Base-by-base conservation (phyloP, 352 stramenopile genomes). In the Blastocystis sp. region DNA sequence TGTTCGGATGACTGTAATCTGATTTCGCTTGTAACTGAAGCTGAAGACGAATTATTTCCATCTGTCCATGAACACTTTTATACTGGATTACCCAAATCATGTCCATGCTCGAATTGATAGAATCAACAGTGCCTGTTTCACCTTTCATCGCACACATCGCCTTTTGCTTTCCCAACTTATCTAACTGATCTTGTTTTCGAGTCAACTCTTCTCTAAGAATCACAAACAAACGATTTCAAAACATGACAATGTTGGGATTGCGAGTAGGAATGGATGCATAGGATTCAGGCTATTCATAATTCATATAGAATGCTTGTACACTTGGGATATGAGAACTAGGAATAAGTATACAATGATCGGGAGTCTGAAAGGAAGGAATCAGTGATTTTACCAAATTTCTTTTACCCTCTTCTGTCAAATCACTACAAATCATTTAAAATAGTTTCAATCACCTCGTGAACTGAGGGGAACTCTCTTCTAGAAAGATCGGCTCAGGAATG, bases 301-400 rank as follows among this genome's bases (percentile, higher is more conserved):
- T 3, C 15, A 0, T 30, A 9, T 11, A 30, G 13, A 66, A 11
- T 33, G 22, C 24, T 13, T 51, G 7, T 42, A 69, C 73, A 7
- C 35, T 51, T 33, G 48, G 73, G 17, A 84, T 44, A 30, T 68
- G 73, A 1, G 73, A 64, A 19, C n/a, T 53, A 11, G 73, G 35
- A 54, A 84, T 30, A 19, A 84, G 4, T 9, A 69, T 42, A 56
- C 73, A 84, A 53, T 84, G 73, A 19, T 40, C 40, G 27, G 48
- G 73, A 37, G 73, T 84, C 9, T 53, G 22, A 27, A 35, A 66
- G n/a, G 53, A 68, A 30, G 73, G 73, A 24, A 84, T 35, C 13
- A 84, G 33, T 24, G 73, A 64, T 62, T 68, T 62, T 11, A 66
- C 51, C 51, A 68, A 22, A n/a, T 84, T 24, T 42, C n/a, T 42